phyloP scores from a whole-genome alignment of 2,329 filamentous ascomycete species.

The Arthrinium phaeospermum region DNA sequence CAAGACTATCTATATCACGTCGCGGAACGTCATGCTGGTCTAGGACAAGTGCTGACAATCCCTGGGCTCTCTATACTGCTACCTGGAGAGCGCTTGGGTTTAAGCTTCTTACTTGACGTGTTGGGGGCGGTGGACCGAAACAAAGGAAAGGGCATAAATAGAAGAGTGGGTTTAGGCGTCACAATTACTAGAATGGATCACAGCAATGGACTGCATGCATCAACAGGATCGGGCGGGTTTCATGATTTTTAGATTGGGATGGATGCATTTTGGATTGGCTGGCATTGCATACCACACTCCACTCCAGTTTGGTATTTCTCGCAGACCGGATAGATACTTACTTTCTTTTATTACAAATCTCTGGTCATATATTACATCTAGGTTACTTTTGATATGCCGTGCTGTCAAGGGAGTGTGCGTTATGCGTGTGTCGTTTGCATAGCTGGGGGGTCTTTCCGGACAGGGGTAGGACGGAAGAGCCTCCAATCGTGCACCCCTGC shows the following conservation, averaged over 20 bases:
- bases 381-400: not conserved
- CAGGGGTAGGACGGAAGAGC: not conserved
- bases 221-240: not conserved
- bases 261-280: not conserved
- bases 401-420: too few species aligned
- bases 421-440: not conserved
- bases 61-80: not conserved
- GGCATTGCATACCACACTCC: not conserved
- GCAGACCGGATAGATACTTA: not conserved
- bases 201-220: not conserved
- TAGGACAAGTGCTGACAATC: conserved; percentile 1
- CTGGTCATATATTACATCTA: not conserved
- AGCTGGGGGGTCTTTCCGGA: not conserved
- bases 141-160: not conserved
- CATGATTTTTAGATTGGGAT: not conserved
- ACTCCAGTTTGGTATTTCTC: not conserved
- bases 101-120: not conserved
- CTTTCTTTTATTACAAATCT: not conserved
- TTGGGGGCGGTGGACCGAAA: not conserved
- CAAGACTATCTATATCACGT: conserved; percentile 33
- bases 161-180: not conserved
- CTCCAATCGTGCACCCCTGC: not conserved
- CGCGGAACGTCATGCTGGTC: conserved; percentile 34
- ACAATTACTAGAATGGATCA: not conserved
- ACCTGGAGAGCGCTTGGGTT: not conserved